Base-by-base conservation (phyloP, 2,329 filamentous ascomycete genomes). In the Plenodomus biglobosus region DNA sequence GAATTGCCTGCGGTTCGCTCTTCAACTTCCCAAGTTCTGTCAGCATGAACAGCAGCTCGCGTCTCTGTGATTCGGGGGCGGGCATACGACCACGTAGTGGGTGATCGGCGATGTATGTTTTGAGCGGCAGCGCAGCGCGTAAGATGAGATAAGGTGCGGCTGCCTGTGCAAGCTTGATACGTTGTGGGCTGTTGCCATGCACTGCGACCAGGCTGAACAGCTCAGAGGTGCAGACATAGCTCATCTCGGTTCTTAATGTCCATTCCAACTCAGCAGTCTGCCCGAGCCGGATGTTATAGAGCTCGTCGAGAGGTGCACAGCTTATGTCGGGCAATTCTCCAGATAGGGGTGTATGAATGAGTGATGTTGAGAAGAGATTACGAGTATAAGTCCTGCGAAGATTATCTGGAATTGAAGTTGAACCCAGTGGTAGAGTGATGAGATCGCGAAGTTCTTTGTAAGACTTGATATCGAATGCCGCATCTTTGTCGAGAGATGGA, bases 41-140 rank as follows among this genome's bases (percentile, higher is more conserved):
- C 16, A 97, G 76, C 19, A 92, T 79, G 62, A 88, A 87, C 3
- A 88, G 68, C 10, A 99, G 75, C 66, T 96, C 94, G 53, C 82
- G 85, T 37, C 89, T 82, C 64, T 96, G 89, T 8, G 84, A 86
- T 4, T 90, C 77, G 0, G 92, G 92, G 68, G 94, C 89, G 3
- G 94, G 94, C 85, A 95, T 94, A 41, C 85, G 82, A 0, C 94
- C 92, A 13, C 94, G 59, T 17, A 99, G 77, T 1, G 92, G 92
- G 66, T 96, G 92, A 69, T 99, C 94, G 3, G 91, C 88, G 38
- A 95, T 85, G 66, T 95, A 97, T 1, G 86, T 80, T 46, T 90
- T 85, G n/a, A 97, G 74, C 0, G 89, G 85, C 15, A 96, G 77
- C 0, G 88, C 90, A 11, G 88, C 85, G 2, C 94, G 85, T 1